Evolutionary conservation across 1,139 yeast species (phyloP), one percentile per base, ranked within the genome.

Genomic region (Suhomyces kunorum): DNA sequence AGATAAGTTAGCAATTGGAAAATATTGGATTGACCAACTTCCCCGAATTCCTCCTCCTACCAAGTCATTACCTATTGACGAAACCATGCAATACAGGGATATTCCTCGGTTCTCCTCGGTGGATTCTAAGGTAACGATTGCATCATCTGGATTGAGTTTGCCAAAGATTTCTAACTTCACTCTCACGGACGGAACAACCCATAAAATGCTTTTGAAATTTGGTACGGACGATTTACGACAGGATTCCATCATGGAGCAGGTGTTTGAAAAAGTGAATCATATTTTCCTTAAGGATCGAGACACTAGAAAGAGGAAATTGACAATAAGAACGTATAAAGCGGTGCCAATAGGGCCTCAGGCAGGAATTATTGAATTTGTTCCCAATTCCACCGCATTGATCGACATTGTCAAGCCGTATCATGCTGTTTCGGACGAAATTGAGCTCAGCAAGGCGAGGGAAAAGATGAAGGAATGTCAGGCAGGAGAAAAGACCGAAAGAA

Each of bases 171-270:
- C 82, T 35, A 74, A 68, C 1, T 66, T 87, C 39, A 44, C 42
- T 0, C 63, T 83, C 14, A 68, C 80, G 0, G 76, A 80, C 54
- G 98, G 97, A 0, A 50, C 60, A 0, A 54, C 47, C 0, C 83
- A 78, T 44, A 78, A 69, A 42, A 73, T 83, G 55, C 66, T 92
- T 15, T 68, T 89, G 50, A 94, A 94, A 55, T 87, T 88, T 20
- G 90, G 95, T 4, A 77, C 87, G 6, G 98, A 94, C 62, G 98
- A 94, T 61, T 64, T 92, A 40, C 69, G 98, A 40, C 98, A 94
- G 61, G 99, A 94, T 62, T 87, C 95, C 0, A 87, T 92, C 45
- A 94, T 94, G 98, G 95, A 90, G 58, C 98, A 92, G 57, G 98
- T 92, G 1, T 94, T 94, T 60, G 84, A 75, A 19, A 87, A 89